A percentile compares a stretch with the other conserved stretches of the same genome.
phyloP scores from a whole-genome alignment of 768 basidiomycete species.

The Naematelia encephala region DNA sequence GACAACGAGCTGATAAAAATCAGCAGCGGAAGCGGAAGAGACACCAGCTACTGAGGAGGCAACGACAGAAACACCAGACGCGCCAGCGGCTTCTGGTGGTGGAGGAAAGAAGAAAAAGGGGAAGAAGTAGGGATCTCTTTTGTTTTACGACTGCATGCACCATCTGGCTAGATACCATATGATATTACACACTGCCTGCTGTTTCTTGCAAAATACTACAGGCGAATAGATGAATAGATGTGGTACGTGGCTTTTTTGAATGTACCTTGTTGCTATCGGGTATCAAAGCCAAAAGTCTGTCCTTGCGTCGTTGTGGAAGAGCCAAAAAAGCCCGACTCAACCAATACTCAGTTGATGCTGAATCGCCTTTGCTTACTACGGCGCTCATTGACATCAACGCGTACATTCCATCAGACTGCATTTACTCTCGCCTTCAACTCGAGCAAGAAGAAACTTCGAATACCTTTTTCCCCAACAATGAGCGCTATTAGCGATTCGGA shows the following conservation, averaged over 20 bases:
- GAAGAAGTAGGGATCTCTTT: constrained; percentile 21
- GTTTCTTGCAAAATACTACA: too few relatives aligned
- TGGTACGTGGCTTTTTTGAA: neutral
- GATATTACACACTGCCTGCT: neutral
- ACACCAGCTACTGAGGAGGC: constrained; percentile 2
- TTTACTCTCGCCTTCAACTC: too few relatives aligned
- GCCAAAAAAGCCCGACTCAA: neutral
- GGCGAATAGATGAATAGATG: neutral
- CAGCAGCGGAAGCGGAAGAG: constrained; percentile 5
- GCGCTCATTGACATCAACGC: neutral
- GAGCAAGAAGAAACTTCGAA: neutral
- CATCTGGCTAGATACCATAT: neutral
- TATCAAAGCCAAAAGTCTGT: neutral
- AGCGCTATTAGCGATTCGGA: constrained; percentile 30
- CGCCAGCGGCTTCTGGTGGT: neutral
- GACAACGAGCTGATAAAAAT: constrained; percentile 2
- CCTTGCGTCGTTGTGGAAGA: neutral
- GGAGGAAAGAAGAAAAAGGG: constrained; percentile 30
- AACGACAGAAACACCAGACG: neutral
- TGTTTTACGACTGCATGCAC: neutral
- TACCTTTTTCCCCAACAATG: constrained; percentile 25
- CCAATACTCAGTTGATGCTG: neutral
- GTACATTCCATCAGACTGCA: too few relatives aligned
- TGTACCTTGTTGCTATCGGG: neutral
- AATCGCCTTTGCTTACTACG: neutral